Conservation (phyloP, 352 stramenopile species). For the Saprolegnia diclina region DNA sequence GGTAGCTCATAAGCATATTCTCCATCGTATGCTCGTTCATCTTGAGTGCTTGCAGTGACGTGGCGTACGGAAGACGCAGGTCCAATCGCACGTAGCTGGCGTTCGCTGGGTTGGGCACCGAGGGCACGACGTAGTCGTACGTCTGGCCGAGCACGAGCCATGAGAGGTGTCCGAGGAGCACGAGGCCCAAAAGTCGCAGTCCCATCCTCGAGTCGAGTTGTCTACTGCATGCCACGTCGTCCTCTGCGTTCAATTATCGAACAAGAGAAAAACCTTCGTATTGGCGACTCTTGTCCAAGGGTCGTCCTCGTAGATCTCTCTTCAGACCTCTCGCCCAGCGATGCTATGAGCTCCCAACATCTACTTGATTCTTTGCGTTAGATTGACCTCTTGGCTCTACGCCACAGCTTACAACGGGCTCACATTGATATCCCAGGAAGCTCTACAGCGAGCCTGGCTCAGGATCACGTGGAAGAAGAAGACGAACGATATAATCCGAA, state of each 20-base stretch:
- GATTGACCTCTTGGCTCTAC: too few species aligned
- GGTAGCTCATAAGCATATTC: not conserved
- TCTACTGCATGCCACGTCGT: not conserved
- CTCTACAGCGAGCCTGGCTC: too few species aligned
- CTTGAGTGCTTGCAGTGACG: constrained; percentile 7
- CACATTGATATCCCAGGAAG: too few species aligned
- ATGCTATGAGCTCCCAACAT: not conserved
- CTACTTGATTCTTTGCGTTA: too few species aligned
- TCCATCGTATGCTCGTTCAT: constrained; percentile 1
- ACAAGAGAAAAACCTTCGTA: not conserved
- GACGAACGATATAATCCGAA: too few species aligned
- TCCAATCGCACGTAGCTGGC: not conserved
- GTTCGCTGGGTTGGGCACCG: not conserved
- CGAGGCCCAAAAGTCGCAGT: not conserved
- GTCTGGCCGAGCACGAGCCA: not conserved
- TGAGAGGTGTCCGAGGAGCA: not conserved
- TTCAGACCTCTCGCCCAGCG: not conserved
- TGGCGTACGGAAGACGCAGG: not conserved
- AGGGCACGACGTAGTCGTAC: not conserved
- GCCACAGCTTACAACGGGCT: too few species aligned
- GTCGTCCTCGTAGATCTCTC: not conserved
- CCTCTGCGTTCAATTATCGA: not conserved
- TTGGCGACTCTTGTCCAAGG: not conserved
- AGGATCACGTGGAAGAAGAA: too few species aligned
- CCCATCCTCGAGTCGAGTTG: not conserved